These are phyloP conservation scores for Balakata baccata DNA, from an alignment of 345 rosid genomes.

Conservation along the genomic window DNA sequence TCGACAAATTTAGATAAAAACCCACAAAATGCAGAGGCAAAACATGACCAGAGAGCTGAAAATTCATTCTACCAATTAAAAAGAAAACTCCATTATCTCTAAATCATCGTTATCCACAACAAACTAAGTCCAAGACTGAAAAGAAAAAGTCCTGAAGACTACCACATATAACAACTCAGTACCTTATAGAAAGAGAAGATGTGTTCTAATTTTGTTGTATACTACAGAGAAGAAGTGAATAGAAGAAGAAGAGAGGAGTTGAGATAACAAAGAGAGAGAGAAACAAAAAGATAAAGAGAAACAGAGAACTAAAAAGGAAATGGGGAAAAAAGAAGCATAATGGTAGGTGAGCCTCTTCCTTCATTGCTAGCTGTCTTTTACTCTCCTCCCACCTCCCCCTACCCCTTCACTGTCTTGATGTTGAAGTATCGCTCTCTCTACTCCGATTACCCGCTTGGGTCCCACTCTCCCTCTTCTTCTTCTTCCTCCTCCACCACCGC, in stretches of 20 bases:
- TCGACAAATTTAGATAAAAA: not conserved
- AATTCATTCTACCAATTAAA: not conserved
- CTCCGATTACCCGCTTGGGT: too few relatives aligned
- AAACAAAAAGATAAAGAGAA: slow-evolving; percentile 3
- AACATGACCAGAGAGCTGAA: not conserved
- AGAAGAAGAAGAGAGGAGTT: slow-evolving; percentile 1
- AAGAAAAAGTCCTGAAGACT: not conserved
- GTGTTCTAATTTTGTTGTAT: not conserved
- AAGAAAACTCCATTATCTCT: not conserved
- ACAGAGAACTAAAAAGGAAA: slow-evolving; percentile 9
- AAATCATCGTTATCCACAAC: not conserved
- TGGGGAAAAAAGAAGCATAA: not conserved
- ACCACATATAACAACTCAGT: not conserved
- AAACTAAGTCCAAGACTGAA: not conserved
- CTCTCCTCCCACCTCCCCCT: slow-evolving; percentile 1
- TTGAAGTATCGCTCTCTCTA: slow-evolving; percentile 40
- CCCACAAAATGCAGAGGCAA: not conserved
- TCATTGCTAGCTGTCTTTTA: slow-evolving; percentile 76
- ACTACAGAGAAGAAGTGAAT: not conserved
- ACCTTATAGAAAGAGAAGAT: not conserved
- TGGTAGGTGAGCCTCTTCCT: slow-evolving; percentile 53
- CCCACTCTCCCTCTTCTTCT: not conserved
- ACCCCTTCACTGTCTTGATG: slow-evolving; percentile 42
- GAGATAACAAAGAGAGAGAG: slow-evolving; percentile 1
- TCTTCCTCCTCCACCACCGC: not conserved